Base-by-base conservation (phyloP, 1,284 basidiomycete genomes). In the Sparassis latifolia region DNA sequence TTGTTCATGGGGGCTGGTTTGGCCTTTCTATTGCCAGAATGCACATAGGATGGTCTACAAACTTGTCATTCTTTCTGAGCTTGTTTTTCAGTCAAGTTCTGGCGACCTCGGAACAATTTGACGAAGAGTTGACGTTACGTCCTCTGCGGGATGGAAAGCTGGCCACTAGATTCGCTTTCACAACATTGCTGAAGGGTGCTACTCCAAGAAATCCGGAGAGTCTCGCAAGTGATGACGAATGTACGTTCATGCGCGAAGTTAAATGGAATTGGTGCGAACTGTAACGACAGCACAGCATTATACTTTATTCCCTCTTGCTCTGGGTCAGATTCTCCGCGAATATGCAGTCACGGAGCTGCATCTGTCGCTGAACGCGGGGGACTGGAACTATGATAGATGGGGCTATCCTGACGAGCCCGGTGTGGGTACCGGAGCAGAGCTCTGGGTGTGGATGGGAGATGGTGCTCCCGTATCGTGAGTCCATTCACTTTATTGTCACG, bases 311-410 rank as follows among this genome's bases (percentile, higher is more conserved):
- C 93, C 95, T 0, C 80, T 96, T 5, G 75, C 86, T 0, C 74
- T 97, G 12, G 85, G 94, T 2, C 89, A 97, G 63, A 86, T 97
- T 20, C 73, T 97, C 29, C 82, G 86, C 51, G 81, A 89, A 63
- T 89, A 92, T 64, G 82, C 85, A 1, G 83, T 95, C 28, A 84
- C 89, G 0, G 92, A 96, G 59, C 76, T 97, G 10, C 89, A 94
- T 58, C 78, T 98, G 1, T 83, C 85, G 9, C 77, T 97, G 50
- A 95, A 93, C 54, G 83, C 92, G 7, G 95, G 95, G 6, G 86
- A 86, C 56, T 97, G 95, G 95, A 80, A 89, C 62, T 93, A 94
- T 62, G 78, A 80, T 35, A 69, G 77, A n/a, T 96, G 93, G 87
- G 89, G 89, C 1, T 79, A 83, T 55, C 90, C 92, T 1, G 80